A percentile compares a stretch with the other conserved stretches of the same genome.
These are phyloP conservation scores for Lepraria neglecta DNA, from an alignment of 495 filamentous ascomycete species.

Conservation along the genomic window DNA sequence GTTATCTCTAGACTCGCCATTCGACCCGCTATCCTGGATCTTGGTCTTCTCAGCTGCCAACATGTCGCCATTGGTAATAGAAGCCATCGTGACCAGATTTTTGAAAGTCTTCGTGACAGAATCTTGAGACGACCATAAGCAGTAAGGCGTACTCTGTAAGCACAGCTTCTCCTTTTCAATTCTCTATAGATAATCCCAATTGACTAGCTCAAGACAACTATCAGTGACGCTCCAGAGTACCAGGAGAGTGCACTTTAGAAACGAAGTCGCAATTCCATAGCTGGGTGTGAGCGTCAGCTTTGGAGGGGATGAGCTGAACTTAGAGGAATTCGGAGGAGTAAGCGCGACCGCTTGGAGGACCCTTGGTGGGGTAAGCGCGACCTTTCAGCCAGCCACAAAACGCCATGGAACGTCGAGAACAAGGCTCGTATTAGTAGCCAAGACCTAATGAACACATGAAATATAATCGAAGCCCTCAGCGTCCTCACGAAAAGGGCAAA, in stretches of 20 bases:
- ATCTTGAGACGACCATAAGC: background rate
- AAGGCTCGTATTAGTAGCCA: background rate
- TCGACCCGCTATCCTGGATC: background rate
- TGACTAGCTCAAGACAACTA: background rate
- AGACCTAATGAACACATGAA: background rate
- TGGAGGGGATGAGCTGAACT: background rate
- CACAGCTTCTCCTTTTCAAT: background rate
- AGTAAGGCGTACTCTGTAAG: background rate
- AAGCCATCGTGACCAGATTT: background rate
- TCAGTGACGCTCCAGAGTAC: background rate
- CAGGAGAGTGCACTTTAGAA: background rate
- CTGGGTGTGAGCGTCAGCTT: background rate
- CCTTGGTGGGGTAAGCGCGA: background rate
- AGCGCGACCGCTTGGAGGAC: background rate
- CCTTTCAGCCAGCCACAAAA: conserved; percentile 9
- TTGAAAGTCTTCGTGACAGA: background rate
- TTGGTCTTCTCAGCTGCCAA: background rate
- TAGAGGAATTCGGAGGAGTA: background rate
- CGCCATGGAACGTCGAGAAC: background rate
- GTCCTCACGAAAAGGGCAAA: no score
- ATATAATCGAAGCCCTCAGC: background rate
- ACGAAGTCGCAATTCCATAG: background rate
- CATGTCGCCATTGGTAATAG: background rate
- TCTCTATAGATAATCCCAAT: background rate
- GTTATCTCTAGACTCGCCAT: background rate